These are phyloP conservation scores for Tricholoma flavovirens DNA, from an alignment of 768 basidiomycete species.

Conservation along the genomic window DNA sequence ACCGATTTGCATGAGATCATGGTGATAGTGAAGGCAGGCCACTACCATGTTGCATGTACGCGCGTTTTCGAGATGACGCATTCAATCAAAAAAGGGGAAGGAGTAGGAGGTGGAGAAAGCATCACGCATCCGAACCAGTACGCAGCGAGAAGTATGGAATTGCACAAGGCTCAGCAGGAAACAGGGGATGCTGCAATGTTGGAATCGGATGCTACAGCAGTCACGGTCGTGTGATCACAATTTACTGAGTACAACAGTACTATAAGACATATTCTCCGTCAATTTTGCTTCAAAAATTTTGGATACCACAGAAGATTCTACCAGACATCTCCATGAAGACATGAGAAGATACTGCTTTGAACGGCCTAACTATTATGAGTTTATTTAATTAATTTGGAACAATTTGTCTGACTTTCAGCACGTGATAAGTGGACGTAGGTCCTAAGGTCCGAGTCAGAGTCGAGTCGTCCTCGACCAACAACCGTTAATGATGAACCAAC, in stretches of 20 bases:
- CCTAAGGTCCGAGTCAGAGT: too few species aligned
- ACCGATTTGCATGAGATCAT: slow-evolving; percentile 80
- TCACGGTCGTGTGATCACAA: too few species aligned
- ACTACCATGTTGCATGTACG: slow-evolving; percentile 96
- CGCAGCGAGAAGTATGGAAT: slow-evolving; percentile 65
- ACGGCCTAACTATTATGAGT: too few species aligned
- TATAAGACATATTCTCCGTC: too few species aligned
- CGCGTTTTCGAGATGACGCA: slow-evolving; percentile 96
- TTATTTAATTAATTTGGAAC: too few species aligned
- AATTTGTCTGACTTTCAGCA: too few species aligned
- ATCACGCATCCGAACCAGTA: slow-evolving; percentile 95
- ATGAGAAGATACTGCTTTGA: too few species aligned
- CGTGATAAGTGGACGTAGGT: background rate
- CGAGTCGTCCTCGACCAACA: slow-evolving; percentile 7
- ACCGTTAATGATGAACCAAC: slow-evolving; percentile 38
- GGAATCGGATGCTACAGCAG: slow-evolving; percentile 14
- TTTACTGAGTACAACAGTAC: too few species aligned
- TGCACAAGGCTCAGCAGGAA: slow-evolving; percentile 39
- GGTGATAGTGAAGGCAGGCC: slow-evolving; percentile 66
- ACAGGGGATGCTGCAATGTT: slow-evolving; percentile 42
- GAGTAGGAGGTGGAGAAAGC: slow-evolving; percentile 77
- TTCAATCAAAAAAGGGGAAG: slow-evolving; percentile 80
- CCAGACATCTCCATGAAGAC: too few species aligned
- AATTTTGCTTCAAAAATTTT: too few species aligned
- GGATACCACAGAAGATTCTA: too few species aligned